A percentile compares a stretch with the other conserved stretches of the same genome.
Evolutionary conservation across 345 rosid genomes (phyloP).

Genomic region (Anacardium occidentale): DNA sequence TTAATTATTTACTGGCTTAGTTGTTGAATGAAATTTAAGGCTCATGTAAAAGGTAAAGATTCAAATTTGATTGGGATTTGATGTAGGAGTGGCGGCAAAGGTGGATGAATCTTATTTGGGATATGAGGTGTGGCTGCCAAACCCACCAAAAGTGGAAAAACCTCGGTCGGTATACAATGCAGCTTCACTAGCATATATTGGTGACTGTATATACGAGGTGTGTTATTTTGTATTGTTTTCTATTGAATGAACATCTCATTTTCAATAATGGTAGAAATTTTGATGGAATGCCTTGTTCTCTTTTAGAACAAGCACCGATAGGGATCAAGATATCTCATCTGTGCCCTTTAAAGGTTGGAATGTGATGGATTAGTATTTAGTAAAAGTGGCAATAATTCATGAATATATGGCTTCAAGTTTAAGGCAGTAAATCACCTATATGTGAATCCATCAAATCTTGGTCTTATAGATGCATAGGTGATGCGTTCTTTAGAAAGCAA

Average conservation of each 20-base stretch:
- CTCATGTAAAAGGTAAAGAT: not conserved
- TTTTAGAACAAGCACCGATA: not conserved
- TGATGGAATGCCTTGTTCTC: not conserved
- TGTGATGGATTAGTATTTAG: no score
- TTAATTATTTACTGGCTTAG: not conserved
- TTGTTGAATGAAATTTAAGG: not conserved
- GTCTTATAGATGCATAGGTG: not conserved
- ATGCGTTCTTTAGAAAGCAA: not conserved
- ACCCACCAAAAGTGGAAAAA: constrained; percentile 64
- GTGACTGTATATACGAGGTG: constrained; percentile 86
- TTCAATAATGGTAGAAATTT: not conserved
- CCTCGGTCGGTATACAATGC: constrained; percentile 57
- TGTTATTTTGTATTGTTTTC: not conserved
- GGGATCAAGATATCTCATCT: no score
- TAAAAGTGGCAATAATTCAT: no score
- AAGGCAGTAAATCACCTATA: no score
- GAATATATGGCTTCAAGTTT: no score
- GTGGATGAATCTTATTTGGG: constrained; percentile 50
- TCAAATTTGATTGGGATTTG: constrained; percentile 5
- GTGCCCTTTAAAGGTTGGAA: no score
- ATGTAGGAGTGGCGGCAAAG: constrained; percentile 24
- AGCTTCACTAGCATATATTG: constrained; percentile 44
- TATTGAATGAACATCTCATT: not conserved
- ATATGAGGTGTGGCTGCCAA: constrained; percentile 58
- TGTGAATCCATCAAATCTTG: no score